phyloP scores from a whole-genome alignment of 306 rosid species.

The Mimosa pudica region DNA sequence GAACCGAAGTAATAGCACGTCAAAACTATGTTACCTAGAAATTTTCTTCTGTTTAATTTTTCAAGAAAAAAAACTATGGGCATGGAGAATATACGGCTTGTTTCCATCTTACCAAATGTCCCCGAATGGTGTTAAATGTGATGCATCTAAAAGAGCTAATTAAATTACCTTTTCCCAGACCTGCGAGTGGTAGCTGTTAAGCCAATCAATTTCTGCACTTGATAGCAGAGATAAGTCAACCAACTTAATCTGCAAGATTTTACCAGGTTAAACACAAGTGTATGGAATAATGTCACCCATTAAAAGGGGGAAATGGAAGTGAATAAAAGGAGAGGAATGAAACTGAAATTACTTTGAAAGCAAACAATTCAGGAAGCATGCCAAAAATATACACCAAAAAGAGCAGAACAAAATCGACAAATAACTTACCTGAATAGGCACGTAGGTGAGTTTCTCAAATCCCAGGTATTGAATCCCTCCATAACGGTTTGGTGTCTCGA shows the following conservation, averaged over 20 bases:
- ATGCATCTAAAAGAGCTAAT: neutral
- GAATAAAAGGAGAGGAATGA: conserved; percentile 10
- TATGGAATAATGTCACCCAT: neutral
- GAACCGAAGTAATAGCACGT: neutral
- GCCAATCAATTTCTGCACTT: conserved; percentile 69
- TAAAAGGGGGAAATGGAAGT: too few species aligned
- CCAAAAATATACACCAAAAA: neutral
- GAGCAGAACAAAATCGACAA: neutral
- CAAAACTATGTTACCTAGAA: neutral
- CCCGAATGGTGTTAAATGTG: neutral
- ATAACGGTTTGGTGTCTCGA: conserved; percentile 73
- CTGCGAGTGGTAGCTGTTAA: conserved; percentile 77
- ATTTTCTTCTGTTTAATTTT: conserved; percentile 4
- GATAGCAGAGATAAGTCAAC: conserved; percentile 80
- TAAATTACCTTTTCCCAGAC: conserved; percentile 89
- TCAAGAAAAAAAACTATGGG: conserved; percentile 19
- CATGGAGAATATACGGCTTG: neutral
- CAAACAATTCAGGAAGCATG: conserved; percentile 22
- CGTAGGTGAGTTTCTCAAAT: conserved; percentile 87
- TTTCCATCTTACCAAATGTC: neutral
- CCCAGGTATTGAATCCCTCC: conserved; percentile 84
- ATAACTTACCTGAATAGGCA: conserved; percentile 80
- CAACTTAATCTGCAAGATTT: conserved; percentile 72
- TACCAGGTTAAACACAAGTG: neutral
- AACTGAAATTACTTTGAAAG: conserved; percentile 4